Percentiles rank a stretch among this genome's conserved stretches.
Evolutionary conservation across 2,329 filamentous ascomycete species (phyloP).

Genomic region (Cytospora piceae): DNA sequence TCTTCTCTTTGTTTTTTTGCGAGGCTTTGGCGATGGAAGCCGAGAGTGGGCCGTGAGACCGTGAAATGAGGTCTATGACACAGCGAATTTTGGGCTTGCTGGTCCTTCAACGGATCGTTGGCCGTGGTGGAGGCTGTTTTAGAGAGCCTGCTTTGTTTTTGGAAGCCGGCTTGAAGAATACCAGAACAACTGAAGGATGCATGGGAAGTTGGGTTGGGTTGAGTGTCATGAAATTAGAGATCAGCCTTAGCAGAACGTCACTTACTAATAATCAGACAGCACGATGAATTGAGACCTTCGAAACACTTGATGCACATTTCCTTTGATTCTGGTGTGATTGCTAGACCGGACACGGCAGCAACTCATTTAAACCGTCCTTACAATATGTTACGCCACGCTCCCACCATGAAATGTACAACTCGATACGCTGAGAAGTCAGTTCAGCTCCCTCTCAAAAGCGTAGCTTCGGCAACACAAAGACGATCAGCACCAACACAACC

Average conservation of each 20-base stretch:
- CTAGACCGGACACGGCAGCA: not conserved
- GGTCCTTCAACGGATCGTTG: not conserved
- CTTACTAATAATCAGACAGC: not conserved
- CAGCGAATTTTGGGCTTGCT: not conserved
- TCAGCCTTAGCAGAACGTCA: too few relatives aligned
- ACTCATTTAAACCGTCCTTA: not conserved
- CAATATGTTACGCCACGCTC: not conserved
- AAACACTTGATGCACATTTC: not conserved
- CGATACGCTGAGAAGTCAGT: not conserved
- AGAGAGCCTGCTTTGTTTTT: not conserved
- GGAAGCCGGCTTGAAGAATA: not conserved
- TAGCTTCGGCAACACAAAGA: constrained; percentile 86
- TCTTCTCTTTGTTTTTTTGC: not conserved
- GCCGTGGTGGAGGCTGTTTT: not conserved
- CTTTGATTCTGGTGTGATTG: not conserved
- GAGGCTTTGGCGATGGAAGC: not conserved
- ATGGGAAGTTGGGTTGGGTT: not conserved
- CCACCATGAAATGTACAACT: not conserved
- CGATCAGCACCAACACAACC: constrained; percentile 75
- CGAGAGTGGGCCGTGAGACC: not conserved
- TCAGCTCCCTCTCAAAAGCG: constrained; percentile 64
- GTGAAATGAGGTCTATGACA: not conserved
- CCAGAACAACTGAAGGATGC: not conserved
- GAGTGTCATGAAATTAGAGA: not conserved
- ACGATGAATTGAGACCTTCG: constrained; percentile 11